Percentiles rank a stretch among this genome's conserved stretches.
These are phyloP conservation scores for Hibiscus syriacus DNA, from an alignment of 345 rosid species.

Conservation along the genomic window DNA sequence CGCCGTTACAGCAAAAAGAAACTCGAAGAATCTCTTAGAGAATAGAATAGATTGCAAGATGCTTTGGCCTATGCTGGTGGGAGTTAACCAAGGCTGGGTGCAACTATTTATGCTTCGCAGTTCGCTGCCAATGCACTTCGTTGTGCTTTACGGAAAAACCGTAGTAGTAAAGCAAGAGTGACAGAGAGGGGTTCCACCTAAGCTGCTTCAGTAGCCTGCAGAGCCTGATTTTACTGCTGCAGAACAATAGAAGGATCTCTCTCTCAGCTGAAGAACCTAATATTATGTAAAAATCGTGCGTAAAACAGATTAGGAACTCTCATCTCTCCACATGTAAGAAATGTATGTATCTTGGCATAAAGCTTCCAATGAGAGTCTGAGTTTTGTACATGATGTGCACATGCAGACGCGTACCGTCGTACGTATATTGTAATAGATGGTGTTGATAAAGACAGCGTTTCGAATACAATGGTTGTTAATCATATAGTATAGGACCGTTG, in stretches of 20 bases:
- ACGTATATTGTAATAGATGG: too few relatives aligned
- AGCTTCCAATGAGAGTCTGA: neutral
- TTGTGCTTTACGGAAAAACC: slow-evolving; percentile 35
- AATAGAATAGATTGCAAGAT: slow-evolving; percentile 63
- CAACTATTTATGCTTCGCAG: slow-evolving; percentile 76
- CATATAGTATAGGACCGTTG: neutral
- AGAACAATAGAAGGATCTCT: slow-evolving; percentile 19
- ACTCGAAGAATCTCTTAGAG: slow-evolving; percentile 57
- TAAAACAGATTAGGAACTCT: neutral
- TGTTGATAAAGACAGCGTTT: neutral
- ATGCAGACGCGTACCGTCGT: too few relatives aligned
- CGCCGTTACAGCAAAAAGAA: slow-evolving; percentile 68
- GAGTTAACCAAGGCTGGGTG: slow-evolving; percentile 75
- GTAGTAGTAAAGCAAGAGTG: slow-evolving; percentile 53
- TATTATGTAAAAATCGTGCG: neutral
- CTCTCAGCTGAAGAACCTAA: neutral
- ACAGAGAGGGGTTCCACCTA: slow-evolving; percentile 58
- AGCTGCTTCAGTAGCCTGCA: slow-evolving; percentile 78
- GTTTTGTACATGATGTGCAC: neutral
- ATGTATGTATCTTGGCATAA: neutral
- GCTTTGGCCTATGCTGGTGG: slow-evolving; percentile 65
- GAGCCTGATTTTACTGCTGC: slow-evolving; percentile 85
- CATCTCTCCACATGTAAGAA: too few relatives aligned
- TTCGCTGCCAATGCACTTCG: slow-evolving; percentile 89
- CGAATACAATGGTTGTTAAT: neutral